These are phyloP conservation scores for Daldinia loculata DNA, from an alignment of 495 filamentous ascomycete species.

Conservation along the genomic window DNA sequence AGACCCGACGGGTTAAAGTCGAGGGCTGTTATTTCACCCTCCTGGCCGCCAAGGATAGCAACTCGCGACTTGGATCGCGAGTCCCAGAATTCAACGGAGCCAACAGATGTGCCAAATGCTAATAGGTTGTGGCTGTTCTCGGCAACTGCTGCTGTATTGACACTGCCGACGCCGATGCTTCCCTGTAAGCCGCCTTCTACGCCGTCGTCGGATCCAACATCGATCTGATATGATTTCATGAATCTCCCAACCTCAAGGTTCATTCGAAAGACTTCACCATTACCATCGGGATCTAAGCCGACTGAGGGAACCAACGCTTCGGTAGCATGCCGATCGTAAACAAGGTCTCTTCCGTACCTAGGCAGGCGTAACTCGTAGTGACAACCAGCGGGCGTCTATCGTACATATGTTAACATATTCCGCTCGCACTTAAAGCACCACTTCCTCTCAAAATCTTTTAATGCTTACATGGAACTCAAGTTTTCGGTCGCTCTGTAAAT, in stretches of 20 bases:
- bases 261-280: conserved; percentile 89
- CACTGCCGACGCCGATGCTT: conserved; percentile 78
- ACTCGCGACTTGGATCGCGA: conserved; percentile 80
- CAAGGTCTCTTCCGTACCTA: conserved; percentile 88
- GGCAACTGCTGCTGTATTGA: conserved; percentile 90
- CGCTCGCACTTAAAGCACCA: neutral
- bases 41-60: conserved; percentile 71
- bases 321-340: conserved; percentile 83
- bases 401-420: neutral
- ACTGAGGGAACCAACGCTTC: conserved; percentile 89
- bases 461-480: conserved; percentile 80
- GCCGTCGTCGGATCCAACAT: conserved; percentile 84
- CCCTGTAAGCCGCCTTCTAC: conserved; percentile 80
- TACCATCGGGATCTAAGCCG: conserved; percentile 80
- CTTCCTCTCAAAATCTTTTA: neutral
- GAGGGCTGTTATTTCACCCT: conserved; percentile 83
- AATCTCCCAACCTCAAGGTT: conserved; percentile 92
- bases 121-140: conserved; percentile 90
- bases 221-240: conserved; percentile 78
- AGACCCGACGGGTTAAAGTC: conserved; percentile 88
- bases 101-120: conserved; percentile 92
- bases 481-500: conserved; percentile 89
- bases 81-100: conserved; percentile 98
- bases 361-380: conserved; percentile 89
- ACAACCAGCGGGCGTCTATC: conserved; percentile 76